Evolutionary conservation across 495 filamentous ascomycete species (phyloP).

Genomic region (Aspergillus biplanus): DNA sequence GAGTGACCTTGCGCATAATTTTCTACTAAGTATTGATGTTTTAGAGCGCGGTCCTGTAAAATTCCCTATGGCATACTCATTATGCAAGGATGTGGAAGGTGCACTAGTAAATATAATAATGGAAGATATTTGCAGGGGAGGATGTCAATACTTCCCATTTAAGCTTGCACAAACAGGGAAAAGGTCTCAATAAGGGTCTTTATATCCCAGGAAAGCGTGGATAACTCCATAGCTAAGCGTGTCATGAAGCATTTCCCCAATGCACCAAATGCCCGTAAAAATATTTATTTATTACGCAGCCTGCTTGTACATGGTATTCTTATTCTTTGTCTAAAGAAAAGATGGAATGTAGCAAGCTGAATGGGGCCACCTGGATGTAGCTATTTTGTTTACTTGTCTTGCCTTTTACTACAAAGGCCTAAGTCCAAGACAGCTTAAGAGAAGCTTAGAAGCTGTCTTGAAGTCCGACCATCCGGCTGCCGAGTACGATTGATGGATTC

Average conservation of each 20-base stretch:
- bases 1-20: conserved; percentile 19
- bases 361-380: conserved; percentile 73
- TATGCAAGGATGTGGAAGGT: conserved; percentile 26
- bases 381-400: conserved; percentile 67
- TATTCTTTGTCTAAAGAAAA: conserved; percentile 60
- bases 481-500: conserved; percentile 60
- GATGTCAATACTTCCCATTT: conserved; percentile 14
- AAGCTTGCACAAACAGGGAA: conserved; percentile 23
- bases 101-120: conserved; percentile 17
- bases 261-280: conserved; percentile 6
- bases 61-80: conserved; percentile 30
- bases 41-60: background rate
- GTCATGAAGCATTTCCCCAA: conserved; percentile 10
- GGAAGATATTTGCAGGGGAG: conserved; percentile 19
- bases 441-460: conserved; percentile 50
- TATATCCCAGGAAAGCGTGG: conserved; percentile 17
- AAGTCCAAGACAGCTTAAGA: conserved; percentile 49
- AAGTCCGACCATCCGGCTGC: conserved; percentile 58
- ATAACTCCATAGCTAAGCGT: background rate
- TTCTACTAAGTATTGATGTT: conserved; percentile 46
- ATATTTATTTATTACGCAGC: conserved; percentile 61
- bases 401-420: conserved; percentile 72
- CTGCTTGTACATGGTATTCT: conserved; percentile 62
- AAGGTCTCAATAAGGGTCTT: conserved; percentile 17
- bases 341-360: conserved; percentile 74